A percentile compares a stretch with the other conserved stretches of the same genome.
phyloP scores from a whole-genome alignment of 2,329 filamentous ascomycete species.

The Penicillium sclerotiorum region DNA sequence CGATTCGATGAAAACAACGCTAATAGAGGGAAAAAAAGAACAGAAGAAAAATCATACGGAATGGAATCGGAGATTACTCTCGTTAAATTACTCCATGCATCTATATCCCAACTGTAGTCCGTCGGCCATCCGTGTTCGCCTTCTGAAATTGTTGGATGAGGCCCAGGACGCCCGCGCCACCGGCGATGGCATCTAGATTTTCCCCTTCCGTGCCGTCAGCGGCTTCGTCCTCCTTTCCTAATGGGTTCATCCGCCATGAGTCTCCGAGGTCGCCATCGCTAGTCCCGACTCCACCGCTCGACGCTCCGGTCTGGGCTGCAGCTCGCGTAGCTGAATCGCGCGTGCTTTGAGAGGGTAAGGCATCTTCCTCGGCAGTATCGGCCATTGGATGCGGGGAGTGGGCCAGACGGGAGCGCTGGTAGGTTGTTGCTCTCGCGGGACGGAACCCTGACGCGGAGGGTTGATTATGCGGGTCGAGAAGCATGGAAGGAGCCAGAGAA shows the following conservation, averaged over 20 bases:
- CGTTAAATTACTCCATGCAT: background rate
- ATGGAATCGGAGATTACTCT: background rate
- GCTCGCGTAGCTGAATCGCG: slow-evolving; percentile 20
- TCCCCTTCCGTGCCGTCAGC: slow-evolving; percentile 52
- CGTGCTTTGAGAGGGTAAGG: slow-evolving; percentile 18
- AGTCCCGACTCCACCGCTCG: slow-evolving; percentile 41
- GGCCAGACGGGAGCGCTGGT: slow-evolving; percentile 36
- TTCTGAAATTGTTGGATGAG: slow-evolving; percentile 69
- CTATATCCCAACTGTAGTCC: slow-evolving; percentile 40
- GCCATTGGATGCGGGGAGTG: slow-evolving; percentile 28
- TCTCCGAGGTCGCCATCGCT: slow-evolving; percentile 62
- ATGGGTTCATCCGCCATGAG: slow-evolving; percentile 52
- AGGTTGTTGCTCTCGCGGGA: slow-evolving; percentile 25
- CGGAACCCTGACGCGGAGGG: slow-evolving; percentile 45
- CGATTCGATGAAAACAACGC: too few relatives aligned
- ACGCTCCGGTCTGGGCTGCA: slow-evolving; percentile 29
- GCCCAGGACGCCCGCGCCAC: slow-evolving; percentile 63
- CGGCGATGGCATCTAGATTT: slow-evolving; percentile 49
- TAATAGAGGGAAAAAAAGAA: too few relatives aligned
- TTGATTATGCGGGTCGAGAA: slow-evolving; percentile 53
- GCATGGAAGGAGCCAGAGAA: slow-evolving; percentile 46
- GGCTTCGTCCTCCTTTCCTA: slow-evolving; percentile 36
- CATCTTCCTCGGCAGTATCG: slow-evolving; percentile 35
- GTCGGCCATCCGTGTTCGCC: slow-evolving; percentile 49
- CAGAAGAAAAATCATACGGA: too few relatives aligned